Conservation (phyloP, 257 asterid species). For the Lycium barbarum region DNA sequence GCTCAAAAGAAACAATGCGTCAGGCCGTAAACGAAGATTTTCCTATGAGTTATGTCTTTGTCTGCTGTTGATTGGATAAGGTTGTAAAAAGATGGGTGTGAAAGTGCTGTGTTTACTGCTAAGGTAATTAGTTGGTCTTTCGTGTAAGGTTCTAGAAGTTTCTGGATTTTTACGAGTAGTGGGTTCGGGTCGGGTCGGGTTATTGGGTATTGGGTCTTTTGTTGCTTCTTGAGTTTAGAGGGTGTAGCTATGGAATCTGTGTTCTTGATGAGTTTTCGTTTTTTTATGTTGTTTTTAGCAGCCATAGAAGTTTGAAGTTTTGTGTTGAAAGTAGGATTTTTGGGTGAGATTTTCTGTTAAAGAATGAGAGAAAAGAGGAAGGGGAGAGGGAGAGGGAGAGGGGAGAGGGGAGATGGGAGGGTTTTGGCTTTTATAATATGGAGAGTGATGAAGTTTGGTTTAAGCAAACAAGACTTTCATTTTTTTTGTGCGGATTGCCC, state of each 20-base stretch:
- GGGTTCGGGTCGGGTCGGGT: constrained; percentile 44
- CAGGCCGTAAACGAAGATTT: constrained; percentile 79
- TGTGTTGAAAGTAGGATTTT: no score
- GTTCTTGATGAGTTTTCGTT: constrained; percentile 43
- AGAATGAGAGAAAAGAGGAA: no score
- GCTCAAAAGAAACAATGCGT: no score
- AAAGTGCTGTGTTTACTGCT: constrained; percentile 53
- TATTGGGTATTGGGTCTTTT: constrained; percentile 30
- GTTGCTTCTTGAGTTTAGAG: constrained; percentile 35
- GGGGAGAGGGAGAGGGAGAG: no score
- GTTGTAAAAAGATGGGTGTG: constrained; percentile 49
- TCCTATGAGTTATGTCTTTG: constrained; percentile 70
- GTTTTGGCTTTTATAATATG: no score
- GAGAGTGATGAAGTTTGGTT: no score
- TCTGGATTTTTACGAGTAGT: constrained; percentile 47
- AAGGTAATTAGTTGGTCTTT: constrained; percentile 74
- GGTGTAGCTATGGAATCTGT: constrained; percentile 36
- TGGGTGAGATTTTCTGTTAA: no score
- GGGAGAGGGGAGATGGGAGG: no score
- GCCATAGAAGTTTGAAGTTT: neutral
- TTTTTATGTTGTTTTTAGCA: constrained; percentile 57
- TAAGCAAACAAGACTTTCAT: no score
- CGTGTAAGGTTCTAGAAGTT: constrained; percentile 75
- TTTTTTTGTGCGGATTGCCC: no score
- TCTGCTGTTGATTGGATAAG: constrained; percentile 63